phyloP scores from a whole-genome alignment of 73 alveolate genomes.

The Effrenium voratum region DNA sequence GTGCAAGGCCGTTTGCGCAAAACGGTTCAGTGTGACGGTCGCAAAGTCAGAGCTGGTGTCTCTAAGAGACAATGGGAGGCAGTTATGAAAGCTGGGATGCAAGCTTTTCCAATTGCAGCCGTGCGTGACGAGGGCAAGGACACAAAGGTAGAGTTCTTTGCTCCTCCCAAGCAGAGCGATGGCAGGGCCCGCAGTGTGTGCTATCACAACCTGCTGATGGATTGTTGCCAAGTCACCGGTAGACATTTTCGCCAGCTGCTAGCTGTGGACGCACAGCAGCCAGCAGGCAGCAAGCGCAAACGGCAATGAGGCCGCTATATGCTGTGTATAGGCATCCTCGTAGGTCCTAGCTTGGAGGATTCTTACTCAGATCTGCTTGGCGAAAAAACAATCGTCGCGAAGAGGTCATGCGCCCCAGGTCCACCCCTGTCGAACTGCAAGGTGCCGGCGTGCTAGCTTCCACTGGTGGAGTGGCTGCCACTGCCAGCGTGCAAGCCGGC shows the following conservation, averaged over 20 bases:
- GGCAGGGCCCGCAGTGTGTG: neutral
- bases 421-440: too few relatives aligned
- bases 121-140: neutral
- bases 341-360: too few relatives aligned
- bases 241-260: neutral
- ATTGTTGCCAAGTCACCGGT: neutral
- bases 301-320: too few relatives aligned
- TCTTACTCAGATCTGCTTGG: too few relatives aligned
- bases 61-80: neutral
- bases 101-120: neutral
- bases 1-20: neutral
- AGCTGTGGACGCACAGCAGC: slow-evolving; percentile 15
- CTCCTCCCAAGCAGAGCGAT: neutral
- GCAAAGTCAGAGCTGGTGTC: neutral
- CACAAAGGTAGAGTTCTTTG: neutral
- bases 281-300: too few relatives aligned
- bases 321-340: too few relatives aligned
- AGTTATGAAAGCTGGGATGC: neutral
- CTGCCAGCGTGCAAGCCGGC: too few relatives aligned
- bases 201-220: too few relatives aligned
- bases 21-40: neutral
- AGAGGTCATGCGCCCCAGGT: too few relatives aligned
- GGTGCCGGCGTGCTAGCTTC: too few relatives aligned
- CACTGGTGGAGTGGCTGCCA: too few relatives aligned
- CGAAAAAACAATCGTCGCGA: too few relatives aligned